Evolutionary conservation across 805 yeast species (phyloP).

Genomic region (Saturnispora galanensis): DNA sequence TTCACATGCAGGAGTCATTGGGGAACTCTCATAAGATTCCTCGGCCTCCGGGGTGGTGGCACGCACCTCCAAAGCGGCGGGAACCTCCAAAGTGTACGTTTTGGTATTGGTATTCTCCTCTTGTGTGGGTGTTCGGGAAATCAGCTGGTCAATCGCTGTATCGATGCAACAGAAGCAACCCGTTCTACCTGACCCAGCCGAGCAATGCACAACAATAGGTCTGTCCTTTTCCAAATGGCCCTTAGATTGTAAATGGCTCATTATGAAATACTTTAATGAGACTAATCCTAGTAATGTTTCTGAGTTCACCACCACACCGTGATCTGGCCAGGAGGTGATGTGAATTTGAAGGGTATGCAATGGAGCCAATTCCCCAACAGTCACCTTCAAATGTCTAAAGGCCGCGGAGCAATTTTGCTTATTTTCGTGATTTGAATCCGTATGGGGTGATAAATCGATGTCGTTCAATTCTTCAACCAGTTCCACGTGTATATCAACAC

Average conservation of each 20-base stretch:
- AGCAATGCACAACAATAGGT: slow-evolving; percentile 78
- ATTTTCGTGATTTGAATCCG: slow-evolving; percentile 17
- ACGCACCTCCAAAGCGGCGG: no score
- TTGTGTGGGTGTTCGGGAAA: slow-evolving; percentile 15
- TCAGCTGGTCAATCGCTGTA: slow-evolving; percentile 34
- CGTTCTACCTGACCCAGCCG: slow-evolving; percentile 96
- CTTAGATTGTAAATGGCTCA: slow-evolving; percentile 10
- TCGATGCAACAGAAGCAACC: slow-evolving; percentile 80
- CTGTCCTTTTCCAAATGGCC: slow-evolving; percentile 5
- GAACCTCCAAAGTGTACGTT: not conserved
- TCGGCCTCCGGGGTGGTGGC: slow-evolving; percentile 8
- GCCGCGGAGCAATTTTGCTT: not conserved
- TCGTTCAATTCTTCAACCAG: slow-evolving; percentile 19
- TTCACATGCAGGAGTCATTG: slow-evolving; percentile 6
- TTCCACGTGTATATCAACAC: slow-evolving; percentile 18
- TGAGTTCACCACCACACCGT: slow-evolving; percentile 50
- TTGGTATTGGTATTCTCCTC: slow-evolving; percentile 6
- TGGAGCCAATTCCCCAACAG: slow-evolving; percentile 22
- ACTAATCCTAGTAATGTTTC: slow-evolving; percentile 48
- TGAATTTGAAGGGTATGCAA: slow-evolving; percentile 67
- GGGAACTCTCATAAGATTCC: not conserved
- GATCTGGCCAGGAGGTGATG: slow-evolving; percentile 75
- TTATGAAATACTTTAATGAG: slow-evolving; percentile 27
- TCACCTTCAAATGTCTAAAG: slow-evolving; percentile 37
- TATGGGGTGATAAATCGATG: slow-evolving; percentile 19